Percentiles rank a stretch among this genome's conserved stretches.
These are phyloP conservation scores for Peterozyma toletana DNA, from an alignment of 805 yeast species.

Conservation along the genomic window DNA sequence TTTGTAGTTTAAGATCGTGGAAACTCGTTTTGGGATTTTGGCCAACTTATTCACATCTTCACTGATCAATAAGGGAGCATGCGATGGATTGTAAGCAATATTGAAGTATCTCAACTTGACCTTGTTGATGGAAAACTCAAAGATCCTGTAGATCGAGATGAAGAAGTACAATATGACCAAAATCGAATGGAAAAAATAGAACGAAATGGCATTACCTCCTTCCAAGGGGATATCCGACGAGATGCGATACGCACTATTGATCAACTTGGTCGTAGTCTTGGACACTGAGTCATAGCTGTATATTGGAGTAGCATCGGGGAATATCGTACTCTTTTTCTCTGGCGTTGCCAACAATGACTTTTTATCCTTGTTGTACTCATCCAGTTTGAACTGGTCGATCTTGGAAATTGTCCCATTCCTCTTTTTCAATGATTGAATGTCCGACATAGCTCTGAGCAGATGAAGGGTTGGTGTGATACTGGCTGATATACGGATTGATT, in stretches of 20 bases:
- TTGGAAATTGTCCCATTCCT: not conserved
- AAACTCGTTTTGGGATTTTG: slow-evolving; percentile 73
- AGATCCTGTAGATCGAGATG: slow-evolving; percentile 48
- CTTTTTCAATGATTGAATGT: not conserved
- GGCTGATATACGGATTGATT: no score
- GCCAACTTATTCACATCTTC: slow-evolving; percentile 67
- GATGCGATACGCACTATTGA: not conserved
- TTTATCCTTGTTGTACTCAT: not conserved
- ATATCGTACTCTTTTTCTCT: not conserved
- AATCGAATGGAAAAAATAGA: slow-evolving; percentile 37
- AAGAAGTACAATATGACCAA: slow-evolving; percentile 46
- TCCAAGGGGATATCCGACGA: not conserved
- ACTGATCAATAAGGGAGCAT: slow-evolving; percentile 79
- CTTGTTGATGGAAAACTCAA: slow-evolving; percentile 44
- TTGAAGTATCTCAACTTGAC: slow-evolving; percentile 50
- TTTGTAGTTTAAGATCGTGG: slow-evolving; percentile 68
- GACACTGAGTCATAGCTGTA: not conserved
- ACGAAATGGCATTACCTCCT: slow-evolving; percentile 9
- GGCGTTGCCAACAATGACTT: not conserved
- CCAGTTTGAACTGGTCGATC: not conserved
- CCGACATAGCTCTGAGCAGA: not conserved
- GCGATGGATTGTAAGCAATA: slow-evolving; percentile 60
- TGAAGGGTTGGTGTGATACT: no score
- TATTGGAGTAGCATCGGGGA: not conserved
- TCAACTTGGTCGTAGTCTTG: not conserved